phyloP scores from a whole-genome alignment of 2,329 filamentous ascomycete species.

The Phialocephala subalpina region DNA sequence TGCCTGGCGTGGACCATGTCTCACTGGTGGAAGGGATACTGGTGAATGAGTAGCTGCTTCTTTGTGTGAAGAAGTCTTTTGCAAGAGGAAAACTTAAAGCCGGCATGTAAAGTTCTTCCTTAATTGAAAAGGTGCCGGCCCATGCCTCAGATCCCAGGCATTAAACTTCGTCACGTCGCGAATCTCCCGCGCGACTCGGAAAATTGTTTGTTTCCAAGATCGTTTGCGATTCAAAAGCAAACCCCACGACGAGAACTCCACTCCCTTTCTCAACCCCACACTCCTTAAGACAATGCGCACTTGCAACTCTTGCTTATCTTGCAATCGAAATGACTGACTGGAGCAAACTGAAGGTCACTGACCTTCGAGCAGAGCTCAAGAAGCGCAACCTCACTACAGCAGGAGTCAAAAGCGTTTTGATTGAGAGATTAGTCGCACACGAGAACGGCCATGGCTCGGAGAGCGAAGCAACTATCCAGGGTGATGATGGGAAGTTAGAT shows the following conservation, averaged over 20 bases:
- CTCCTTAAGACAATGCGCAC: conserved; percentile 33
- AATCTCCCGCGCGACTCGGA: not conserved
- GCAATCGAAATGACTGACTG: conserved; percentile 56
- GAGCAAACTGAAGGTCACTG: conserved; percentile 73
- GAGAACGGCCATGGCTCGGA: conserved; percentile 48
- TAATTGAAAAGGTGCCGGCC: no score
- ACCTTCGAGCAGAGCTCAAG: conserved; percentile 79
- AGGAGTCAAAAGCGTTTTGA: conserved; percentile 76
- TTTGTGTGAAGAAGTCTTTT: no score
- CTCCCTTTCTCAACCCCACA: conserved; percentile 4
- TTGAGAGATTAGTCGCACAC: conserved; percentile 65
- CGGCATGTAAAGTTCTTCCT: no score
- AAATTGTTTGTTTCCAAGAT: conserved; percentile 4
- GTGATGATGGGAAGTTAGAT: conserved; percentile 35
- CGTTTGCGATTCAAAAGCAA: conserved; percentile 9
- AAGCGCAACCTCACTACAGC: conserved; percentile 71
- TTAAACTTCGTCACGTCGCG: not conserved
- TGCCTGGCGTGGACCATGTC: no score
- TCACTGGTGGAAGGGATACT: no score
- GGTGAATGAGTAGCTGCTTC: no score
- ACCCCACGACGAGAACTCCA: not conserved
- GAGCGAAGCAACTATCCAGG: conserved; percentile 41
- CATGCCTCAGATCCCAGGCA: no score
- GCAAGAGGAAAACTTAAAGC: no score
- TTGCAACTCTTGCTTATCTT: conserved; percentile 9